Evolutionary conservation across 495 filamentous ascomycete species (phyloP).

Genomic region (Annulohypoxylon moriforme): DNA sequence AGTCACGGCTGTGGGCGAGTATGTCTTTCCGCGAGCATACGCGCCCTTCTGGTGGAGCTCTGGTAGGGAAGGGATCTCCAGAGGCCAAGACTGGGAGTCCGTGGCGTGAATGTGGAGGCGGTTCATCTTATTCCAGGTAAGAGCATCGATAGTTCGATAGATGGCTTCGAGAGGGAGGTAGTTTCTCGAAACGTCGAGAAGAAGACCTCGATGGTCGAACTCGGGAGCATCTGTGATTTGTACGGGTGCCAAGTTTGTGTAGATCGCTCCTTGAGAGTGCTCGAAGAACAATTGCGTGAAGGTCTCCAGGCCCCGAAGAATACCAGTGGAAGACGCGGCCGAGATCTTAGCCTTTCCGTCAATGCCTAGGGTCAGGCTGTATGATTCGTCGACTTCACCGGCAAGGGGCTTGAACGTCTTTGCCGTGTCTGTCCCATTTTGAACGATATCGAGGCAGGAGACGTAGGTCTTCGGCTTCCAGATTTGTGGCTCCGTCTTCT

Average conservation of each 20-base stretch:
- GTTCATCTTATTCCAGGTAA: conserved; percentile 83
- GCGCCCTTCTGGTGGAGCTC: conserved; percentile 75
- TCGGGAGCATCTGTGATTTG: conserved; percentile 72
- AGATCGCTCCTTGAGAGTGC: conserved; percentile 67
- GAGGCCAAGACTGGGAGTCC: conserved; percentile 85
- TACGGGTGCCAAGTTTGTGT: conserved; percentile 74
- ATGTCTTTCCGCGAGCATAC: conserved; percentile 69
- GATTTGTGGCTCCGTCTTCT: conserved; percentile 69
- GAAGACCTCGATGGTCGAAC: conserved; percentile 77
- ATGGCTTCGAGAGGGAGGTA: conserved; percentile 73
- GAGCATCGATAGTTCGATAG: conserved; percentile 74
- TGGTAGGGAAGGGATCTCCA: conserved; percentile 79
- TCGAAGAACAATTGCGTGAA: conserved; percentile 81
- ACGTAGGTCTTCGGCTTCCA: conserved; percentile 60
- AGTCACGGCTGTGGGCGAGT: conserved; percentile 71
- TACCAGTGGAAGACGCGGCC: conserved; percentile 71
- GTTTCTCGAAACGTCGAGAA: conserved; percentile 76
- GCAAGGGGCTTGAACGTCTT: conserved; percentile 67
- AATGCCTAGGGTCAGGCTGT: conserved; percentile 67
- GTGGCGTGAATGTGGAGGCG: conserved; percentile 81
- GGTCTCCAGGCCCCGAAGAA: conserved; percentile 74
- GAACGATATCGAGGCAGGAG: conserved; percentile 66
- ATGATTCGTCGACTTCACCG: conserved; percentile 77
- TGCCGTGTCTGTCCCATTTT: conserved; percentile 64
- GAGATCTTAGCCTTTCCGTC: conserved; percentile 68